Percentiles rank a stretch among this genome's conserved stretches.
These are phyloP conservation scores for Wakefieldia striispora DNA, from an alignment of 768 basidiomycete species.

Conservation along the genomic window DNA sequence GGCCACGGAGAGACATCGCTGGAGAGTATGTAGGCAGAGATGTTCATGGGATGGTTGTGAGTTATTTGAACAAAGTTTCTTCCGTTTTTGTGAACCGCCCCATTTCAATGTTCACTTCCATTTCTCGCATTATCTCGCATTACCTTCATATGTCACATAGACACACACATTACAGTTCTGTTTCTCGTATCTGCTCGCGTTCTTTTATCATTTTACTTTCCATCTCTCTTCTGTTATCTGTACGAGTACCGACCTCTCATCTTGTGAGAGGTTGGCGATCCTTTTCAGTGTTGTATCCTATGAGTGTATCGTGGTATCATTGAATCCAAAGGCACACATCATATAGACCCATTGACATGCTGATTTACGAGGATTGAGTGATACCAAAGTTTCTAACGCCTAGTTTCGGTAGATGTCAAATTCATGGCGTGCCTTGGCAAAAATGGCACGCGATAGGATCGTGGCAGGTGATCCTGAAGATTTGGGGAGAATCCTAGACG, in stretches of 20 bases:
- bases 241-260: constrained; percentile 16
- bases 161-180: constrained; percentile 17
- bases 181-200: constrained; percentile 20
- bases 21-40: constrained; percentile 75
- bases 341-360: not conserved
- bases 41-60: constrained; percentile 79
- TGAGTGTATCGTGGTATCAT: constrained; percentile 21
- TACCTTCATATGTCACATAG: constrained; percentile 4
- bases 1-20: constrained; percentile 68
- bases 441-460: constrained; percentile 78
- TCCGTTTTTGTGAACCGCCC: constrained; percentile 7
- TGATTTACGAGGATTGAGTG: not conserved
- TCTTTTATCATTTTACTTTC: constrained; percentile 20
- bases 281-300: constrained; percentile 22
- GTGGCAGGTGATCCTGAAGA: constrained; percentile 71
- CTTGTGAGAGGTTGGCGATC: constrained; percentile 8
- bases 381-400: constrained; percentile 14
- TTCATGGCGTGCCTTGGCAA: constrained; percentile 82
- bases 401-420: constrained; percentile 67
- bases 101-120: constrained; percentile 3
- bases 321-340: constrained; percentile 8
- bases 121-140: constrained; percentile 9
- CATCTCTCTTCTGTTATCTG: constrained; percentile 20
- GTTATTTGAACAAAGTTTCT: constrained; percentile 28
- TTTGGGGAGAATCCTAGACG: constrained; percentile 59